Conservation (phyloP, 257 asterid genomes). For the Jaltomata sinuosa region DNA sequence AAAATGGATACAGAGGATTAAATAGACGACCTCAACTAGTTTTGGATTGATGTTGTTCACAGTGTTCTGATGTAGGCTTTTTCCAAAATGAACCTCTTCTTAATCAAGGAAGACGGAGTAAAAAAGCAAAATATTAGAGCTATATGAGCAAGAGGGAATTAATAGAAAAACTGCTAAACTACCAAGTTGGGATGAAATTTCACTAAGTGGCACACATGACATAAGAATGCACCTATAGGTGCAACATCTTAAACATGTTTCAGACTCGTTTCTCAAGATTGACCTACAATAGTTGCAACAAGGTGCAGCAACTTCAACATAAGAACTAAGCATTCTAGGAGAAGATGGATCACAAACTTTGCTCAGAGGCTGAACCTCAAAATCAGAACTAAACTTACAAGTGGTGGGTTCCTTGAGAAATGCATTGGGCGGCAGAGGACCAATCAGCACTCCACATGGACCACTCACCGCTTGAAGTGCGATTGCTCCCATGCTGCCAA, state of each 20-base stretch:
- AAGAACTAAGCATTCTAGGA: not conserved
- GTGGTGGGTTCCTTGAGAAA: constrained; percentile 98
- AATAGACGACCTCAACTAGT: not conserved
- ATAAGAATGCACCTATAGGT: not conserved
- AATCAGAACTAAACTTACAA: constrained; percentile 42
- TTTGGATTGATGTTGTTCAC: not conserved
- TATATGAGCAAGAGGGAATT: not conserved
- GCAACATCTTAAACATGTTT: not conserved
- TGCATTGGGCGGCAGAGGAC: constrained; percentile 85
- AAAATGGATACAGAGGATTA: not conserved
- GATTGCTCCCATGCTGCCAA: constrained; percentile 55
- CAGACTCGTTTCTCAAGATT: not conserved
- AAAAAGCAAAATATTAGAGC: not conserved
- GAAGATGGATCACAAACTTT: not conserved
- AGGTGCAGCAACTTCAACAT: not conserved
- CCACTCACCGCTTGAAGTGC: constrained; percentile 91
- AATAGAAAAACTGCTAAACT: not conserved
- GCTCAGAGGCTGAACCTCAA: not conserved
- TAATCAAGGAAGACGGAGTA: not conserved
- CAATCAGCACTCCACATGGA: constrained; percentile 79
- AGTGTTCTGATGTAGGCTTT: not conserved
- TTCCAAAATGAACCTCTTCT: not conserved
- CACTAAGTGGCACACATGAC: not conserved
- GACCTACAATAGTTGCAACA: not conserved
- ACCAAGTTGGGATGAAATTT: not conserved